Conservation (phyloP, 345 rosid genomes). For the Populus simonii region DNA sequence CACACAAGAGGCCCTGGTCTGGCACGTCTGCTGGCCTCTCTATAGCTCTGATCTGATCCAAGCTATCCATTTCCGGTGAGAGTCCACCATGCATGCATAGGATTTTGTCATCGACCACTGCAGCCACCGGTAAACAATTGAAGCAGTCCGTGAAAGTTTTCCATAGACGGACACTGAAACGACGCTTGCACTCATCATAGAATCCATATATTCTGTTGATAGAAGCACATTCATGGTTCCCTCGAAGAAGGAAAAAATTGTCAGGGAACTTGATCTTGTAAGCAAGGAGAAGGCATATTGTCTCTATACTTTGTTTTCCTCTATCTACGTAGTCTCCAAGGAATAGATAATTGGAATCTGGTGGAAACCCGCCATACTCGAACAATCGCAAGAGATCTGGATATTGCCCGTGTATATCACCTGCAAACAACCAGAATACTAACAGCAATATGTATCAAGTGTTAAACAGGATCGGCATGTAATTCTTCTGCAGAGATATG, state of each 20-base stretch:
- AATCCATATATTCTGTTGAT: constrained; percentile 26
- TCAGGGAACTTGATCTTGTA: constrained; percentile 26
- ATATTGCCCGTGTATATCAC: constrained; percentile 27
- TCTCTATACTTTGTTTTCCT: constrained; percentile 23
- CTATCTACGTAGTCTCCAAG: constrained; percentile 28
- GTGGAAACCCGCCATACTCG: constrained; percentile 24
- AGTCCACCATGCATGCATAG: constrained; percentile 26
- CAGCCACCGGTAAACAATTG: constrained; percentile 23
- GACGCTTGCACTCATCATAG: constrained; percentile 25
- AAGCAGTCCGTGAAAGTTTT: constrained; percentile 22
- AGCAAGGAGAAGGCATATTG: constrained; percentile 25
- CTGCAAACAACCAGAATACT: constrained; percentile 1
- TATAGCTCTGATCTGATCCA: constrained; percentile 18
- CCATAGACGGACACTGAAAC: constrained; percentile 24
- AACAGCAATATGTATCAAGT: not conserved
- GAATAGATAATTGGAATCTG: constrained; percentile 19
- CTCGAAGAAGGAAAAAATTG: constrained; percentile 24
- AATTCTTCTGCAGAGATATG: not conserved
- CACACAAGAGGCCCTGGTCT: constrained; percentile 22
- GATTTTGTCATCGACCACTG: constrained; percentile 21
- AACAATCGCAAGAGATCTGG: constrained; percentile 23
- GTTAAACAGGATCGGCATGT: not conserved
- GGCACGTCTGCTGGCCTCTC: constrained; percentile 25
- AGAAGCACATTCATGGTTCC: constrained; percentile 29
- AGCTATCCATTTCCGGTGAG: constrained; percentile 20